Conservation (phyloP, 1,284 basidiomycete genomes). For the Polyporus tsugae region DNA sequence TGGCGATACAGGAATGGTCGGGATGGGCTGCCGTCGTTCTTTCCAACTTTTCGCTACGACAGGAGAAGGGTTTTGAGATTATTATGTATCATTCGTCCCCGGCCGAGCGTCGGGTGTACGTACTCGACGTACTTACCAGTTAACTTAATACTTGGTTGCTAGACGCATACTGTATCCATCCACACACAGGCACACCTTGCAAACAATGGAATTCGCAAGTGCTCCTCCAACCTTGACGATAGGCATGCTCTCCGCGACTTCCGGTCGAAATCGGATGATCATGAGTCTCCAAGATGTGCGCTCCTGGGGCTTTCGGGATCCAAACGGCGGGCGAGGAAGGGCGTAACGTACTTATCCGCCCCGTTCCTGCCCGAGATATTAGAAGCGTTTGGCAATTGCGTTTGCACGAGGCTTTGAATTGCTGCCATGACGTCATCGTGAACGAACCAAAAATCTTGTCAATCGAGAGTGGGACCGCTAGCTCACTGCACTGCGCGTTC, state of each 20-base stretch:
- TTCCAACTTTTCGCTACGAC: not conserved
- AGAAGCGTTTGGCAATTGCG: too few species aligned
- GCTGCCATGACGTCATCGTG: not conserved
- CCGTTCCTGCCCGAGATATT: too few species aligned
- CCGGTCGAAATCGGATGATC: too few species aligned
- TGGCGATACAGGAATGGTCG: not conserved
- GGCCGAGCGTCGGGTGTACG: not conserved
- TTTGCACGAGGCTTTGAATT: not conserved
- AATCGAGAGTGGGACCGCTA: too few species aligned
- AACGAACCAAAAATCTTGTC: too few species aligned
- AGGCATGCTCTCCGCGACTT: too few species aligned
- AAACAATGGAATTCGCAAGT: not conserved
- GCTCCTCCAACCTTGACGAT: not conserved
- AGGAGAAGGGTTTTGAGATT: not conserved
- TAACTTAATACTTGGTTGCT: not conserved
- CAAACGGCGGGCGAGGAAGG: too few species aligned
- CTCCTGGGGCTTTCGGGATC: too few species aligned
- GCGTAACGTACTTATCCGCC: too few species aligned
- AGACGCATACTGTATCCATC: slow-evolving; percentile 1
- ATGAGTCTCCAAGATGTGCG: too few species aligned
- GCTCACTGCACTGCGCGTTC: too few species aligned
- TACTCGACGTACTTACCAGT: slow-evolving; percentile 3
- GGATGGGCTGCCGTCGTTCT: not conserved
- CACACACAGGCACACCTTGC: not conserved
- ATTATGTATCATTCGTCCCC: not conserved